Conservation (phyloP, 768 basidiomycete genomes). For the Pleurotus platypus region DNA sequence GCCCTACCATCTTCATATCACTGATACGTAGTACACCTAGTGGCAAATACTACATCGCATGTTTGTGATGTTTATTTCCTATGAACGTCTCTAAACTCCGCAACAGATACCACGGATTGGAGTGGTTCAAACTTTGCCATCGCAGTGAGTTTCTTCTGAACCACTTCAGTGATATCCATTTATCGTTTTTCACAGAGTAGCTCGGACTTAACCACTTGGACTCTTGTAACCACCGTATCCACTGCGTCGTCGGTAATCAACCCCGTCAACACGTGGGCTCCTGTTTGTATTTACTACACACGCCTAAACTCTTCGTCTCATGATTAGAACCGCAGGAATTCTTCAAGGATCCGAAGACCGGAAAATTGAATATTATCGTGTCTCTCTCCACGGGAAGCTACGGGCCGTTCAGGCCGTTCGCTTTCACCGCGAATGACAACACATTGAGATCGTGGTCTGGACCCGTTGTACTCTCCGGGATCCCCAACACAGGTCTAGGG, state of each 20-base stretch:
- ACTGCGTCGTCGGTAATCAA: conserved; percentile 24
- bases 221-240: conserved; percentile 23
- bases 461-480: conserved; percentile 29
- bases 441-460: conserved; percentile 26
- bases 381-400: conserved; percentile 33
- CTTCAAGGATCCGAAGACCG: conserved; percentile 31
- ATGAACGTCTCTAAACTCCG: neutral
- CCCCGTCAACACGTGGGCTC: conserved; percentile 31
- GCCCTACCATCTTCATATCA: neutral
- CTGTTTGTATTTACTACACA: conserved; percentile 11
- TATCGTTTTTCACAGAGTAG: conserved; percentile 21
- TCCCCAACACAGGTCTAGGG: conserved; percentile 29
- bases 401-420: conserved; percentile 31
- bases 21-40: conserved; percentile 10
- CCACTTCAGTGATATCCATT: neutral
- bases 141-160: conserved; percentile 18
- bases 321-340: conserved; percentile 22
- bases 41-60: conserved; percentile 31
- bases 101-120: conserved; percentile 31
- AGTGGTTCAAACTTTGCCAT: conserved; percentile 32
- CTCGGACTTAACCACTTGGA: conserved; percentile 25
- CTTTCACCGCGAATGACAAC: conserved; percentile 26
- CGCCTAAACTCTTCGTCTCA: neutral
- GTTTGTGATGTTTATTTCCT: conserved; percentile 12
- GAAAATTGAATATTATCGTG: conserved; percentile 28